Percentiles rank a stretch among this genome's conserved stretches.
Evolutionary conservation across 495 filamentous ascomycete genomes (phyloP).

Genomic region (Pyrenula massariospora): DNA sequence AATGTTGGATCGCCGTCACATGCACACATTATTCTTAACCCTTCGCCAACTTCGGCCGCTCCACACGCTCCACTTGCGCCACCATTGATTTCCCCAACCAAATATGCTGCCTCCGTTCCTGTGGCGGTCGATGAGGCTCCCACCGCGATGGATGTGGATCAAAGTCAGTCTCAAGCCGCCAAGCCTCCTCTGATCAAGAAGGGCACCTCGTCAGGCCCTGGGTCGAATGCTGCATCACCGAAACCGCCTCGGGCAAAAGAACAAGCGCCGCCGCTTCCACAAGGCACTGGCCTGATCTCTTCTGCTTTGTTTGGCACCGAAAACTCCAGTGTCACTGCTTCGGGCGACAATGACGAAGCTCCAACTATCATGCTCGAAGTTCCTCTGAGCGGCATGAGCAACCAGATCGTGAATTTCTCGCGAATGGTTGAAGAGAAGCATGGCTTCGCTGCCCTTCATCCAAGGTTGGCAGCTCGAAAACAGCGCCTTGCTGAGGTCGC

Average conservation of each 20-base stretch:
- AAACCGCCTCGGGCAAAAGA: slow-evolving; percentile 45
- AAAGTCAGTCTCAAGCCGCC: slow-evolving; percentile 1
- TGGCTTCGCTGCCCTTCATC: slow-evolving; percentile 87
- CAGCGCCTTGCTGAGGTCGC: slow-evolving; percentile 71
- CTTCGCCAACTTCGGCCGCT: slow-evolving; percentile 6
- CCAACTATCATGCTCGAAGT: slow-evolving; percentile 80
- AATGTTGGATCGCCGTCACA: not conserved
- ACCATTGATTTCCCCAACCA: not conserved
- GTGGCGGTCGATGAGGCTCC: not conserved
- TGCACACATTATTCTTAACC: not conserved
- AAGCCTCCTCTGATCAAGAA: slow-evolving; percentile 11
- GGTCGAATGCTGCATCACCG: slow-evolving; percentile 47
- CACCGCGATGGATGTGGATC: slow-evolving; percentile 26
- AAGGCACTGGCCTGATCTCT: slow-evolving; percentile 57
- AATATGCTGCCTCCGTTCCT: not conserved
- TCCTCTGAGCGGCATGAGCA: slow-evolving; percentile 63
- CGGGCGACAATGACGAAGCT: slow-evolving; percentile 39
- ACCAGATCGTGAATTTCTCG: slow-evolving; percentile 91
- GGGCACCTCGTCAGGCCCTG: slow-evolving; percentile 29
- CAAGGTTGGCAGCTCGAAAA: slow-evolving; percentile 75
- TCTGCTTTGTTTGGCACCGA: slow-evolving; percentile 47
- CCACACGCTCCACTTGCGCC: slow-evolving; percentile 14
- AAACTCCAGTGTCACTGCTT: slow-evolving; percentile 16
- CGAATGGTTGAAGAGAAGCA: slow-evolving; percentile 86
- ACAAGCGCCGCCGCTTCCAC: slow-evolving; percentile 39